Base-by-base conservation (phyloP, 2,329 filamentous ascomycete genomes). In the Penicillium sp. region DNA sequence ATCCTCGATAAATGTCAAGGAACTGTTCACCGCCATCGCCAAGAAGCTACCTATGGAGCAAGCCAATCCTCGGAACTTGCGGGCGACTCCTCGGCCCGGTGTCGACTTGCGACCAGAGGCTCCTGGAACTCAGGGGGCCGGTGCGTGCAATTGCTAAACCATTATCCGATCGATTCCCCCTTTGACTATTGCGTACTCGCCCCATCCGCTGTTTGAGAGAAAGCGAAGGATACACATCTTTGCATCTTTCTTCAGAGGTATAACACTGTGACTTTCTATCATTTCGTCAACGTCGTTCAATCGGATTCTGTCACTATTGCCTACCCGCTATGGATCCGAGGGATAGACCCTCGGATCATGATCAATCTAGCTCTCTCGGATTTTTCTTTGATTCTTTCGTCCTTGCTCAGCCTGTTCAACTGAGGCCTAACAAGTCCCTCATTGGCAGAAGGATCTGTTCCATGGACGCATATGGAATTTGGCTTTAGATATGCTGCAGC, bases 31-130 rank as follows among this genome's bases (percentile, higher is more conserved):
- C 39, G 91, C 91, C 55, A 97, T 99, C 71, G 94, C 94, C 59
- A 96, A 93, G 87, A 97, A 96, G 78, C 82, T 99, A 62, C 94
- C 94, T 30, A 86, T 97, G 65, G 94, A 99, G 71, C 94, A 97
- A 76, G 92, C 87, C 47, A 93, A 92, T n/a, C 91, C 93, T 60
- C 85, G 93, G 72, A 92, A 92, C 73, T 81, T 92, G 70, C 83
- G 92, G 65, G 76, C 83, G 54, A 83, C 81, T 61, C 80, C 82
- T 61, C 78, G 83, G 61, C 79, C 81, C 53, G 86, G 86, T 49
- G 87, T 90, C 35, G 85, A 89, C 71, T 76, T 90, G 60, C 81
- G 85, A 64, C 82, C 82, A 34, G 81, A 86, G 69, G 77, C 84
- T 51, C 79, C 84, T 61, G 78, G 77, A 53, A 84, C 84, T 53